Percentiles rank a stretch among this genome's conserved stretches.
Evolutionary conservation across 1,139 yeast genomes (phyloP).

Genomic region (Saccharomyces hybrid): DNA sequence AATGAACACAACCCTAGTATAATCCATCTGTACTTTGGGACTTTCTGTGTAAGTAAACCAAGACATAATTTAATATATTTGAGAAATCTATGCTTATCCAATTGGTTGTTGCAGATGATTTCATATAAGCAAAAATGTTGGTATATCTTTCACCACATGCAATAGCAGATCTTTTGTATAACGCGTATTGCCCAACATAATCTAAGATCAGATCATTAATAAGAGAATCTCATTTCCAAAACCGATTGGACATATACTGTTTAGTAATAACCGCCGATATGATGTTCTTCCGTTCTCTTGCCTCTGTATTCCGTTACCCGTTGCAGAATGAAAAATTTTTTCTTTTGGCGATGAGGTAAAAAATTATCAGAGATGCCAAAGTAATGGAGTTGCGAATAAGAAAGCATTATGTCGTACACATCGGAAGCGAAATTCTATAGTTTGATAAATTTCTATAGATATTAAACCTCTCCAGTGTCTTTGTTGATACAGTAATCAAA

Average conservation of each 20-base stretch:
- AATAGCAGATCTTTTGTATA: too few relatives aligned
- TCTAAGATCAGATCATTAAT: too few relatives aligned
- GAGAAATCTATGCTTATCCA: too few relatives aligned
- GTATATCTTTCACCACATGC: too few relatives aligned
- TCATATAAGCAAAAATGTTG: too few relatives aligned
- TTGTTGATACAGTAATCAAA: background rate
- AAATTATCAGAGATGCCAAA: background rate
- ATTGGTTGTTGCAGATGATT: too few relatives aligned
- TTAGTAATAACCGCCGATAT: background rate
- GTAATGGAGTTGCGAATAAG: background rate
- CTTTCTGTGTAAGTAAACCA: too few relatives aligned
- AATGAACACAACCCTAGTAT: too few relatives aligned
- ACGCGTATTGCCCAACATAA: too few relatives aligned
- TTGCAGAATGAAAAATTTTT: background rate
- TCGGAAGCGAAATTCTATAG: background rate
- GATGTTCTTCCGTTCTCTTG: background rate
- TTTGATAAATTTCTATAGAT: background rate
- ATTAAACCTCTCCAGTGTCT: background rate
- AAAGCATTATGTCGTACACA: background rate
- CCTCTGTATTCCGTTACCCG: background rate
- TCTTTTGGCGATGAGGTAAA: conserved; percentile 4
- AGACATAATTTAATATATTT: too few relatives aligned
- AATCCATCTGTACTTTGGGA: too few relatives aligned
- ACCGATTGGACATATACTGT: background rate
- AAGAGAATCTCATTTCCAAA: background rate